phyloP scores from a whole-genome alignment of 1,284 basidiomycete species.

The Rhodotorula sp. region DNA sequence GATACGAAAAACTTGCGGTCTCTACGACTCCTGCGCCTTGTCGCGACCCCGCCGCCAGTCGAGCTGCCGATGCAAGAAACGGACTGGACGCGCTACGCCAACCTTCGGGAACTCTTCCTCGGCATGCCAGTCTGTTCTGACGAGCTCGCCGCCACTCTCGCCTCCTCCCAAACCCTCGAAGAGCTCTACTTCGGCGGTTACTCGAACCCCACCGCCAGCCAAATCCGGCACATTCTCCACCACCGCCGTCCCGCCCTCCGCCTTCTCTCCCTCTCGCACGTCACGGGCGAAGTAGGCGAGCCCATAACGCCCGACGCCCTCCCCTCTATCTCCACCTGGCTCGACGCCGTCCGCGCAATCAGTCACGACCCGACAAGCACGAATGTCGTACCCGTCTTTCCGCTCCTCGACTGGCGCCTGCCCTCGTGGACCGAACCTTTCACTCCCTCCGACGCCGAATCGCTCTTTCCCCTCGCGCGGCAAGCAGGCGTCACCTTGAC shows the following conservation, averaged over 20 bases:
- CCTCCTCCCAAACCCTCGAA: neutral
- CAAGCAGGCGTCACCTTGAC: slow-evolving; percentile 2
- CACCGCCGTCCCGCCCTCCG: slow-evolving; percentile 6
- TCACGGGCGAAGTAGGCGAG: slow-evolving; percentile 21
- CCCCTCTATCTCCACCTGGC: slow-evolving; percentile 15
- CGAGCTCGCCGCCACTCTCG: neutral
- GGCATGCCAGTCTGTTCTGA: slow-evolving; percentile 11
- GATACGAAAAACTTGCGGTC: neutral
- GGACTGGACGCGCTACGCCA: slow-evolving; percentile 3
- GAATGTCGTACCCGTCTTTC: slow-evolving; percentile 3
- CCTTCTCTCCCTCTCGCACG: slow-evolving; percentile 16
- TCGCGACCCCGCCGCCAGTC: slow-evolving; percentile 5
- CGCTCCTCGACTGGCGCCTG: slow-evolving; percentile 19
- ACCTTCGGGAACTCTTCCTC: slow-evolving; percentile 8
- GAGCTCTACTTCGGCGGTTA: slow-evolving; percentile 1
- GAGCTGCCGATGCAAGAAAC: slow-evolving; percentile 1
- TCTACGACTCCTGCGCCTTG: slow-evolving; percentile 11
- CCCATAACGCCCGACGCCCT: slow-evolving; percentile 14
- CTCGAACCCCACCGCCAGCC: slow-evolving; percentile 6
- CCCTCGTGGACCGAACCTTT: slow-evolving; percentile 12
- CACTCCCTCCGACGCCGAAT: slow-evolving; percentile 10
- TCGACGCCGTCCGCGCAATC: neutral
- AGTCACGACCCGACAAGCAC: neutral
- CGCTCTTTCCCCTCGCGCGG: slow-evolving; percentile 22
- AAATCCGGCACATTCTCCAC: slow-evolving; percentile 7